Conservation (phyloP, 2,329 filamentous ascomycete species). For the Cercospora sojina region DNA sequence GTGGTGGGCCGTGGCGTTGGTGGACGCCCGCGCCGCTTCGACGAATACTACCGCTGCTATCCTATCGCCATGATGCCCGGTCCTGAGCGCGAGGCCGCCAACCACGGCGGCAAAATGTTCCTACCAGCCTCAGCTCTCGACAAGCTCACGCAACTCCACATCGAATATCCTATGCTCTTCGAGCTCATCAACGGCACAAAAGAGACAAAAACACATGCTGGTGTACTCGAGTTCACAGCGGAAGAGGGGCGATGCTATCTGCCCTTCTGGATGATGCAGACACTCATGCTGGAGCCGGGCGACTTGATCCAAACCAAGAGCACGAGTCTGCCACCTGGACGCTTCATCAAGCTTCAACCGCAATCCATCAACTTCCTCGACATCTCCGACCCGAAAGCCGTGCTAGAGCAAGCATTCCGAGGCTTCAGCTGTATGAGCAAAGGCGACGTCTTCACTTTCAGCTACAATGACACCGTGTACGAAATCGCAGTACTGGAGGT, state of each 20-base stretch:
- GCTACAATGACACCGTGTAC: slow-evolving; percentile 93
- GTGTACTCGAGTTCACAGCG: slow-evolving; percentile 94
- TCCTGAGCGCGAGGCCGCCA: slow-evolving; percentile 81
- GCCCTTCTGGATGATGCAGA: slow-evolving; percentile 97
- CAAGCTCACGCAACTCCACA: slow-evolving; percentile 92
- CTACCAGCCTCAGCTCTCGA: slow-evolving; percentile 94
- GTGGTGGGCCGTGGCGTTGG: slow-evolving; percentile 52
- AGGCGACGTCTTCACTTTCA: slow-evolving; percentile 92
- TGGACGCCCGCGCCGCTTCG: slow-evolving; percentile 71
- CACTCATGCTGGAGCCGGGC: slow-evolving; percentile 81
- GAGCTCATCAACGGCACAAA: slow-evolving; percentile 88
- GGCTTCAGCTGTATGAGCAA: slow-evolving; percentile 93
- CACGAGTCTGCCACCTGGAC: slow-evolving; percentile 84
- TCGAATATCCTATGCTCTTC: slow-evolving; percentile 96
- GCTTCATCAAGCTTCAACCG: slow-evolving; percentile 93
- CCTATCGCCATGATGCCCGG: slow-evolving; percentile 92
- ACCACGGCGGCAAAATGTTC: slow-evolving; percentile 97
- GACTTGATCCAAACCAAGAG: slow-evolving; percentile 95
- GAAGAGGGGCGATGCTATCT: slow-evolving; percentile 96
- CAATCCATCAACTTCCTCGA: slow-evolving; percentile 93
- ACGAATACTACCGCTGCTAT: slow-evolving; percentile 98
- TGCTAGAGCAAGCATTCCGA: slow-evolving; percentile 92
- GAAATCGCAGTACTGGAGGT: slow-evolving; percentile 91
- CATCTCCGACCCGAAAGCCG: slow-evolving; percentile 94
- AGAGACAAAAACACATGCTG: slow-evolving; percentile 80